These are phyloP conservation scores for Butyriboletus loyo DNA, from an alignment of 768 basidiomycete genomes.

Conservation along the genomic window DNA sequence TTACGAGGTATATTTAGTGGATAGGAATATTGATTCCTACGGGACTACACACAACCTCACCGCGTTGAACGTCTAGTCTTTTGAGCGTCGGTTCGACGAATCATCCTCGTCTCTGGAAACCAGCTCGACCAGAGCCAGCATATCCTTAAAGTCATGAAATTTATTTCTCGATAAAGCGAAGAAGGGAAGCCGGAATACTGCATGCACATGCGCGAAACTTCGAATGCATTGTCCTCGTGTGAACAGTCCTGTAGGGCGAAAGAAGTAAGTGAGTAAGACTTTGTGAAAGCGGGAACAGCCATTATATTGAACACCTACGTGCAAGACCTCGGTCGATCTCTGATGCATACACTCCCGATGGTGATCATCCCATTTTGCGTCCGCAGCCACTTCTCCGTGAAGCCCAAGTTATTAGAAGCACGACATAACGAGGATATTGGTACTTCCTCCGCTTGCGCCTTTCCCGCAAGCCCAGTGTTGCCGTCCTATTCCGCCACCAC, in stretches of 20 bases:
- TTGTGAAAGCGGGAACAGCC: too few relatives aligned
- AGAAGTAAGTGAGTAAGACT: not conserved
- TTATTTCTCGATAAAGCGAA: not conserved
- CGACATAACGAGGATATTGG: not conserved
- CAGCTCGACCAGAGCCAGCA: not conserved
- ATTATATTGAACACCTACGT: constrained; percentile 4
- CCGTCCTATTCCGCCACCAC: not conserved
- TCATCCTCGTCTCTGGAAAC: not conserved
- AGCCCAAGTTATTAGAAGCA: constrained; percentile 12
- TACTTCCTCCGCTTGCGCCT: not conserved
- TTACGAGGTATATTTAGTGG: too few relatives aligned
- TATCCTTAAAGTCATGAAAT: not conserved
- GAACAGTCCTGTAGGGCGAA: constrained; percentile 3
- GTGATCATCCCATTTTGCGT: constrained; percentile 2
- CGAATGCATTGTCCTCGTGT: constrained; percentile 18
- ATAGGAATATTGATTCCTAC: not conserved
- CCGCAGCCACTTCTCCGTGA: constrained; percentile 10
- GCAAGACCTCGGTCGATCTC: constrained; percentile 5
- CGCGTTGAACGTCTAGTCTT: not conserved
- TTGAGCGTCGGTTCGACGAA: not conserved
- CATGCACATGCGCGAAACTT: not conserved
- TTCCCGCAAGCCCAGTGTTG: not conserved
- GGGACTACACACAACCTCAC: not conserved
- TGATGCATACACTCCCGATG: constrained; percentile 3
- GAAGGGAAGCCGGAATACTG: not conserved